Base-by-base conservation (phyloP, 495 filamentous ascomycete genomes). In the Podospora comata region DNA sequence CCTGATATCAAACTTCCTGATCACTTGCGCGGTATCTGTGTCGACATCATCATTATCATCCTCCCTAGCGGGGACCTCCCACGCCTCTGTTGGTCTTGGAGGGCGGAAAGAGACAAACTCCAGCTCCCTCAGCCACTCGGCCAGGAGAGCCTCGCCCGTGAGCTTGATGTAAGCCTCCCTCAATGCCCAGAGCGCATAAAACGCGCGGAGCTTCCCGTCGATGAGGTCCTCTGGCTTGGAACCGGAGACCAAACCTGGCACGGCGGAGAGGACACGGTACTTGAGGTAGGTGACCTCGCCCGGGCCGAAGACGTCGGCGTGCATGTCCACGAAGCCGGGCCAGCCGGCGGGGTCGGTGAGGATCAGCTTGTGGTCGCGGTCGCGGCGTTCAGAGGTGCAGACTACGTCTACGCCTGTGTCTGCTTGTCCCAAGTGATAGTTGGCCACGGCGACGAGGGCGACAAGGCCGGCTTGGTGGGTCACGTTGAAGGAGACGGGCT, bases 121-220 rank as follows among this genome's bases (percentile, higher is more conserved):
- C 20, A 84, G 70, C 71, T 90, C 85, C 60, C 80, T 76, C 65
- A 97, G 76, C 93, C 92, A 97, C 2, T 84, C 81, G 3, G 93
- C 93, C 44, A 96, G 79, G 61, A 97, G 80, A 19, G 92, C 93
- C 71, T 96, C 93, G 32, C 93, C 93, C 9, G 91, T 92, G 86
- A 97, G 87, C 85, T 97, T 97, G 70, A 97, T 87, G 79, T 93
- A 97, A 0, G 93, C 91, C 79, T 97, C 93, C 71, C 95, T 91
- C 65, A 95, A 82, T 65, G 90, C 92, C 92, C 92, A 97, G 70
- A 90, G 91, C 2, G 93, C 88, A 73, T 95, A 97, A 77, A 97
- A 97, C 5, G 88, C 81, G 2, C 93, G 83, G 56, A 96, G 80
- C 73, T 76, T 77, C 48, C 66, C 77, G 60, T 80, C 79, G 3